phyloP scores from a whole-genome alignment of 2,329 filamentous ascomycete genomes.

The Trichoderma oligosporum region DNA sequence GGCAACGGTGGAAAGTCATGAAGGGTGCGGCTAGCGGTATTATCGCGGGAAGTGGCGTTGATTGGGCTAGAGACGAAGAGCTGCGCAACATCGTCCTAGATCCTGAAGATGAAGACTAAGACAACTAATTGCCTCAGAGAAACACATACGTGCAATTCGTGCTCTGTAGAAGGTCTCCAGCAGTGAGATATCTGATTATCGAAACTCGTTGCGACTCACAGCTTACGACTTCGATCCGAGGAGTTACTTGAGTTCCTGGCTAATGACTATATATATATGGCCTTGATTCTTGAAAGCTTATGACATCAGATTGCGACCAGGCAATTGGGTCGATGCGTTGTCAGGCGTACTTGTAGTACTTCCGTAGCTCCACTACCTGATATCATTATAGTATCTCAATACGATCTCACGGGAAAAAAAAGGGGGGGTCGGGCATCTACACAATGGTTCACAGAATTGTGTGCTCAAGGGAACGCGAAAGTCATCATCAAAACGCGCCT shows the following conservation, averaged over 20 bases:
- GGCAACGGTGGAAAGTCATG: slow-evolving; percentile 67
- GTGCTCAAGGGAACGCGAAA: neutral
- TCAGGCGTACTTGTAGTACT: slow-evolving; percentile 12
- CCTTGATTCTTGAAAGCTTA: neutral
- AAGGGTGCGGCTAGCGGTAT: slow-evolving; percentile 76
- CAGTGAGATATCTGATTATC: neutral
- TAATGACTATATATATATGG: neutral
- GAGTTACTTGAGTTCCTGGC: neutral
- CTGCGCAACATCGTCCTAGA: slow-evolving; percentile 71
- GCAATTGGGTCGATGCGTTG: neutral
- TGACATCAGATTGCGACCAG: neutral
- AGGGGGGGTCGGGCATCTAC: neutral
- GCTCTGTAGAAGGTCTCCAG: neutral
- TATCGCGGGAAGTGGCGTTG: slow-evolving; percentile 74
- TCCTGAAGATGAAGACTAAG: slow-evolving; percentile 45
- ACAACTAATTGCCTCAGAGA: neutral
- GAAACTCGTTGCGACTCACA: neutral
- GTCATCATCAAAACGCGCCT: neutral
- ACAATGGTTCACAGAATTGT: neutral
- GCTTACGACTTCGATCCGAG: neutral
- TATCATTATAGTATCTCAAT: too few relatives aligned
- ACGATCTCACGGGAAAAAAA: neutral
- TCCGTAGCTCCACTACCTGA: slow-evolving; percentile 2
- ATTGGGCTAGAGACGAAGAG: slow-evolving; percentile 70
- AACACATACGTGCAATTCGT: neutral